A percentile compares a stretch with the other conserved stretches of the same genome.
phyloP scores from a whole-genome alignment of 192 early-diverging fungal species.

The Coemansia erecta region DNA sequence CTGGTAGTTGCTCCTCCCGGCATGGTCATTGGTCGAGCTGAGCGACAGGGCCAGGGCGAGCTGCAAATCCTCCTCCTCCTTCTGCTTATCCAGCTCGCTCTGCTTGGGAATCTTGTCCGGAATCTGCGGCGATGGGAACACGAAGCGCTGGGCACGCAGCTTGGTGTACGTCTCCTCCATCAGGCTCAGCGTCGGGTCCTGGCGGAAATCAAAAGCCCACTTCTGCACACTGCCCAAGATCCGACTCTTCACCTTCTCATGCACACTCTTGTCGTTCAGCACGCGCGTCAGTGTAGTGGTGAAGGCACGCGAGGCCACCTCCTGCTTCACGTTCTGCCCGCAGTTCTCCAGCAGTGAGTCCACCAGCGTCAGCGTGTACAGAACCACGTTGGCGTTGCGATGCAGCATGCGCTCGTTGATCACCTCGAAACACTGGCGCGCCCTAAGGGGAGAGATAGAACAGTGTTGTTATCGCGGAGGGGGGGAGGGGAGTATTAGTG shows the following conservation, averaged over 20 bases:
- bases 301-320: slow-evolving; percentile 85
- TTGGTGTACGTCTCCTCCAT: slow-evolving; percentile 73
- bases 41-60: slow-evolving; percentile 88
- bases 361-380: slow-evolving; percentile 70
- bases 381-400: slow-evolving; percentile 81
- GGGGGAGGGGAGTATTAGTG: no score
- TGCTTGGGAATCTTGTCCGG: slow-evolving; percentile 72
- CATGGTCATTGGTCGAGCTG: slow-evolving; percentile 51
- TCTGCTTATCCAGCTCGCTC: slow-evolving; percentile 76
- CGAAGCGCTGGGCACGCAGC: slow-evolving; percentile 48
- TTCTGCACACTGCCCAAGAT: slow-evolving; percentile 87
- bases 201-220: slow-evolving; percentile 84
- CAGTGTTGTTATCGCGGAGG: no score
- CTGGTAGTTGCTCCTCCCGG: slow-evolving; percentile 25
- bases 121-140: slow-evolving; percentile 75
- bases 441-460: slow-evolving; percentile 38
- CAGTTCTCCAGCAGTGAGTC: slow-evolving; percentile 94
- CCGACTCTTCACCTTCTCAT: slow-evolving; percentile 76
- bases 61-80: slow-evolving; percentile 95
- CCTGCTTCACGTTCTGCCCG: slow-evolving; percentile 69
- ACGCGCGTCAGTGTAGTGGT: slow-evolving; percentile 74
- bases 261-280: slow-evolving; percentile 70
- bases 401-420: slow-evolving; percentile 69
- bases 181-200: slow-evolving; percentile 73
- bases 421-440: slow-evolving; percentile 65